Evolutionary conservation across 495 filamentous ascomycete genomes (phyloP).

Genomic region (Chaetomium tenue): DNA sequence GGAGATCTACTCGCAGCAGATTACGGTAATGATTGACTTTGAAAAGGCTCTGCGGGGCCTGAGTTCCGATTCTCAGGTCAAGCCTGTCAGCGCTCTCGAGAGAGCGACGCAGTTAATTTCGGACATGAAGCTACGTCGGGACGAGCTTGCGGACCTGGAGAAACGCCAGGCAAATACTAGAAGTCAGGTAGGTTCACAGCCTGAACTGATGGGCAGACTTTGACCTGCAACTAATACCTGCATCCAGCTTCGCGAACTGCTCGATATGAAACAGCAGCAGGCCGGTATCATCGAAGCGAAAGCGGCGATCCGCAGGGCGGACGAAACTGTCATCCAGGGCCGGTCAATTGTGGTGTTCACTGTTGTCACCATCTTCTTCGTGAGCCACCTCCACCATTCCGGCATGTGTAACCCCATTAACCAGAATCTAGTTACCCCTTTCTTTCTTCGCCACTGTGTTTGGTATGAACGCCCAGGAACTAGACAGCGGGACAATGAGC

Average conservation of each 20-base stretch:
- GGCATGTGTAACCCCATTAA: neutral
- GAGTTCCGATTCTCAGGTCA: conserved; percentile 12
- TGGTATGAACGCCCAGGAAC: conserved; percentile 43
- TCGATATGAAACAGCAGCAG: conserved; percentile 65
- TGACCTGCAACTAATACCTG: neutral
- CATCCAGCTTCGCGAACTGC: conserved; percentile 45
- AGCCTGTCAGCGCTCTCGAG: conserved; percentile 19
- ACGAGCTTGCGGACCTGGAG: conserved; percentile 26
- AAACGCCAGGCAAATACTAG: conserved; percentile 26
- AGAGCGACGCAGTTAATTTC: conserved; percentile 22
- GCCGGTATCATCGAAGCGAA: conserved; percentile 62
- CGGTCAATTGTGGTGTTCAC: conserved; percentile 65
- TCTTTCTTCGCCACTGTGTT: conserved; percentile 46
- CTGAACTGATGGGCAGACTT: neutral
- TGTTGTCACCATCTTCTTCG: conserved; percentile 60
- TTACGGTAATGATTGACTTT: conserved; percentile 58
- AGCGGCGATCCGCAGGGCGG: conserved; percentile 56
- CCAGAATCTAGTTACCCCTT: conserved; percentile 33
- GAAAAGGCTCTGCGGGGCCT: conserved; percentile 46
- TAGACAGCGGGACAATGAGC: conserved; percentile 30
- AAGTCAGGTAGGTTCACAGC: conserved; percentile 11
- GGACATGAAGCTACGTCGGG: conserved; percentile 31
- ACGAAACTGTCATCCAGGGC: conserved; percentile 58
- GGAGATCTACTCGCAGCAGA: conserved; percentile 66
- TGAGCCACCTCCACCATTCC: conserved; percentile 28